phyloP scores from a whole-genome alignment of 2,329 filamentous ascomycete genomes.

The Monilinia vaccinii-corymbosi region DNA sequence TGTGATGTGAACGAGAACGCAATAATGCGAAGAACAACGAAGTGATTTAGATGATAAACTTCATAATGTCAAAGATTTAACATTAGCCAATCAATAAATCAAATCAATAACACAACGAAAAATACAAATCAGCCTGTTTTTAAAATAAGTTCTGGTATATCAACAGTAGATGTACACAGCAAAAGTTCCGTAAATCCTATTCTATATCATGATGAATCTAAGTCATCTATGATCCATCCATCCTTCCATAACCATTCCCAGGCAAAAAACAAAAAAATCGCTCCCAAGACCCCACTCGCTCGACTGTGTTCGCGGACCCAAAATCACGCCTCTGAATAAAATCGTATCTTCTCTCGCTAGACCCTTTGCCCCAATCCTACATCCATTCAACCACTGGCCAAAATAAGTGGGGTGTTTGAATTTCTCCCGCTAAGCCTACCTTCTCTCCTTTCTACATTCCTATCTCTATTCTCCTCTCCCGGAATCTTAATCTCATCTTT shows the following conservation, averaged over 20 bases:
- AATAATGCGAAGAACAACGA: too few species aligned
- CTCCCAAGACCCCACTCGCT: too few species aligned
- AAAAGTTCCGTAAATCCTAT: not conserved
- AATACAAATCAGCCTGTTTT: too few species aligned
- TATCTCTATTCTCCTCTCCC: not conserved
- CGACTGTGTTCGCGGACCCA: not conserved
- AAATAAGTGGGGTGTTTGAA: not conserved
- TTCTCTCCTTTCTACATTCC: not conserved
- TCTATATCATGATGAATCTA: not conserved
- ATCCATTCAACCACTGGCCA: not conserved
- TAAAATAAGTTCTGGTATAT: not conserved
- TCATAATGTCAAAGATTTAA: too few species aligned
- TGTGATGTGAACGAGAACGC: too few species aligned
- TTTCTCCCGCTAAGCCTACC: not conserved
- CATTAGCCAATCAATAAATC: too few species aligned
- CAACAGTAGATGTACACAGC: not conserved
- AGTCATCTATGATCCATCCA: too few species aligned
- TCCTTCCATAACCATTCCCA: too few species aligned
- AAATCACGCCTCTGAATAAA: not conserved
- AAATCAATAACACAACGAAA: too few species aligned
- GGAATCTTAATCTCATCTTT: conserved; percentile 27
- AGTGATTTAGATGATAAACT: too few species aligned
- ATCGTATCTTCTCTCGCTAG: not conserved
- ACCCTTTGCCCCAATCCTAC: not conserved
- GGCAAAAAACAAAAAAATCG: too few species aligned